Evolutionary conservation across 2,329 filamentous ascomycete genomes (phyloP).

Genomic region (Emmonsiellopsis sp.): DNA sequence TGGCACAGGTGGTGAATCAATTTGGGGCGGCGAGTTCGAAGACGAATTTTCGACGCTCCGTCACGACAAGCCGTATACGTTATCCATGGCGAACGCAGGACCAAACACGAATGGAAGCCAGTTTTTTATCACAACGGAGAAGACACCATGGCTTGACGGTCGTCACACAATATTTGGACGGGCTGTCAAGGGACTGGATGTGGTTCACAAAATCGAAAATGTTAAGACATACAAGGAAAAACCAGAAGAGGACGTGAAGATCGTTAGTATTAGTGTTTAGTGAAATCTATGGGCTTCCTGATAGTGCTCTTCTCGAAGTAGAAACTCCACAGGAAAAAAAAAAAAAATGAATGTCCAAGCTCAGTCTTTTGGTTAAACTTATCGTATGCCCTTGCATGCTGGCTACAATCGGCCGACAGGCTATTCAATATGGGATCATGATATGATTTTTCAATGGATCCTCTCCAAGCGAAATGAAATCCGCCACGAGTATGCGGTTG

Average conservation of each 20-base stretch:
- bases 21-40: constrained; percentile 85
- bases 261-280: constrained; percentile 62
- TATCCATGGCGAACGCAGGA: constrained; percentile 96
- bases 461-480: too few relatives aligned
- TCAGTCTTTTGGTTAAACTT: too few relatives aligned
- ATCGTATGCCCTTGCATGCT: too few relatives aligned
- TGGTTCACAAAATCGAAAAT: constrained; percentile 94
- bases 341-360: too few relatives aligned
- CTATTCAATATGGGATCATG: too few relatives aligned
- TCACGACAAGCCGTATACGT: constrained; percentile 91
- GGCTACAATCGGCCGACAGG: too few relatives aligned
- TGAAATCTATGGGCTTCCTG: not conserved
- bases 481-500: too few relatives aligned
- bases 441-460: too few relatives aligned
- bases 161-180: constrained; percentile 96
- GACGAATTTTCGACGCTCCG: constrained; percentile 87
- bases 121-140: constrained; percentile 98
- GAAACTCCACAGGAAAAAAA: too few relatives aligned
- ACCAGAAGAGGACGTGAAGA: constrained; percentile 94
- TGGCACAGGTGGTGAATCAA: constrained; percentile 80
- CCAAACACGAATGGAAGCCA: constrained; percentile 93
- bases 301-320: too few relatives aligned
- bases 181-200: constrained; percentile 81
- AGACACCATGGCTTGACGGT: constrained; percentile 89
- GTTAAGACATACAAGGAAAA: constrained; percentile 79